Percentiles rank a stretch among this genome's conserved stretches.
Evolutionary conservation across 176 grass and related monocot species (phyloP).

Genomic region (Rhynchospora breviuscula): DNA sequence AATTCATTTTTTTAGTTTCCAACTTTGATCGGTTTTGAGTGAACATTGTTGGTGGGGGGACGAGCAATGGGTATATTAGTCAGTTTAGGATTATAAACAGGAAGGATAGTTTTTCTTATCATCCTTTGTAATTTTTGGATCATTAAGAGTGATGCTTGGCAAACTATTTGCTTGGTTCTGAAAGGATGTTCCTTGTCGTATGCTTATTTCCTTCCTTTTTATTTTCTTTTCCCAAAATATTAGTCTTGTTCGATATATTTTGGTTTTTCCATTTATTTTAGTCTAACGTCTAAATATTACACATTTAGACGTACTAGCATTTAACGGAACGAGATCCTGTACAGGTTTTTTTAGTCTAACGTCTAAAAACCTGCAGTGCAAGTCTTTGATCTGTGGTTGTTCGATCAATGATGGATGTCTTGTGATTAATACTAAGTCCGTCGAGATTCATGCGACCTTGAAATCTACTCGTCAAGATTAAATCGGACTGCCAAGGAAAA

Average conservation of each 20-base stretch:
- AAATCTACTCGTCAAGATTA: too few species aligned
- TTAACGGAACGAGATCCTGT: too few species aligned
- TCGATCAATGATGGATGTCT: too few species aligned
- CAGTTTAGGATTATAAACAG: slow-evolving; percentile 17
- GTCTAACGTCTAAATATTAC: too few species aligned
- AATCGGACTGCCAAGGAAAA: too few species aligned
- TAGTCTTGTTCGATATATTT: background rate
- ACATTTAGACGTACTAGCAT: too few species aligned
- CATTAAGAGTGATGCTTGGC: slow-evolving; percentile 11
- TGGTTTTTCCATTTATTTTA: too few species aligned
- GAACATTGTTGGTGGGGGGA: slow-evolving; percentile 15
- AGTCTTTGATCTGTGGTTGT: too few species aligned
- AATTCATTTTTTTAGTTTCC: slow-evolving; percentile 25
- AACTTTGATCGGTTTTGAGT: slow-evolving; percentile 38
- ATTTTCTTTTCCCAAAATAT: background rate
- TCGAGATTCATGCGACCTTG: too few species aligned
- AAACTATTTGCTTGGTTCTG: slow-evolving; percentile 22
- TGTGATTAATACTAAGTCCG: too few species aligned
- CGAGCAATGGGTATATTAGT: slow-evolving; percentile 22
- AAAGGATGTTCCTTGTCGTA: background rate
- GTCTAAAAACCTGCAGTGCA: too few species aligned
- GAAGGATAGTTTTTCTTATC: slow-evolving; percentile 39
- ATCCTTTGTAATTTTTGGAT: slow-evolving; percentile 32
- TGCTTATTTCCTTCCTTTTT: background rate
- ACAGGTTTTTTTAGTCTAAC: too few species aligned